Evolutionary conservation across 306 rosid genomes (phyloP).

Genomic region (Quercus aquifolioides): DNA sequence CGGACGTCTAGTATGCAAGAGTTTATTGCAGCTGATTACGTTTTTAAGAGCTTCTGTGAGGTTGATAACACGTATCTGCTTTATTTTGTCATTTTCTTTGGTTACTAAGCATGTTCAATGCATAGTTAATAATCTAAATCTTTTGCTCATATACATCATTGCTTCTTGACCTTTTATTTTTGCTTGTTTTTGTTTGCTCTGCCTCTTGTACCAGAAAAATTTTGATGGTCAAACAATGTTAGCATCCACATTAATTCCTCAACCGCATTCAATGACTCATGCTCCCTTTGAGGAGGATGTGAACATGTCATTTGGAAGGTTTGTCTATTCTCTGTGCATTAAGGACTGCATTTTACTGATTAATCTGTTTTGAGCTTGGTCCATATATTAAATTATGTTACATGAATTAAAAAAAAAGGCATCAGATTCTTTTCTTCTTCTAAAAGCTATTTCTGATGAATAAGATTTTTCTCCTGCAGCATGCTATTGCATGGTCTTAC

Average conservation of each 20-base stretch:
- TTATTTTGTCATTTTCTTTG: not conserved
- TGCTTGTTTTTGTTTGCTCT: not conserved
- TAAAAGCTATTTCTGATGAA: slow-evolving; percentile 14
- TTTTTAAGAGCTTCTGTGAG: slow-evolving; percentile 91
- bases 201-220: slow-evolving; percentile 59
- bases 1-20: slow-evolving; percentile 84
- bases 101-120: slow-evolving; percentile 7
- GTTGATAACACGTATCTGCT: slow-evolving; percentile 35
- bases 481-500: slow-evolving; percentile 84
- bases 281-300: slow-evolving; percentile 78
- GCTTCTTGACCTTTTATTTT: slow-evolving; percentile 13
- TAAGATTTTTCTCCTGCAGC: slow-evolving; percentile 51
- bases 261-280: slow-evolving; percentile 68
- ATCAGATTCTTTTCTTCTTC: not conserved
- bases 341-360: slow-evolving; percentile 1
- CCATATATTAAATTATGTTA: not conserved
- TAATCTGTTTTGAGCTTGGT: not conserved
- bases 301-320: slow-evolving; percentile 98
- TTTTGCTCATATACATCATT: slow-evolving; percentile 2
- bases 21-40: slow-evolving; percentile 82
- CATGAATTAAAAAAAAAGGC: slow-evolving; percentile 10
- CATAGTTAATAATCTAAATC: not conserved
- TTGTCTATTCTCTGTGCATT: slow-evolving; percentile 30
- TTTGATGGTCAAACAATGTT: slow-evolving; percentile 82
- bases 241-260: slow-evolving; percentile 91